Percentiles rank a stretch among this genome's conserved stretches.
These are phyloP conservation scores for Paralagenidium karlingii DNA, from an alignment of 352 stramenopile species.

Conservation along the genomic window DNA sequence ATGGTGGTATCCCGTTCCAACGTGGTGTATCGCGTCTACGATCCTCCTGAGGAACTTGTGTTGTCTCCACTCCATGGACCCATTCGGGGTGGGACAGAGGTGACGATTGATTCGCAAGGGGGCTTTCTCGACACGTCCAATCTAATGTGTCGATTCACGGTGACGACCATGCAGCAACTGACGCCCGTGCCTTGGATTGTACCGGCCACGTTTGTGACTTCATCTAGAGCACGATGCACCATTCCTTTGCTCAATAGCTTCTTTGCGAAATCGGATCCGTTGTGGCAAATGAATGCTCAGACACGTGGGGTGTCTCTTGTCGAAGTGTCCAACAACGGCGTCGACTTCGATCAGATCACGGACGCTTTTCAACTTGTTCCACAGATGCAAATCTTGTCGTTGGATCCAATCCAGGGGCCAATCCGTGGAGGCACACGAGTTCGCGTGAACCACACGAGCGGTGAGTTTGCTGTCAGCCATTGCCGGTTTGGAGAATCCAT, in stretches of 20 bases:
- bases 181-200: conserved; percentile 15
- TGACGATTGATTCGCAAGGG: conserved; percentile 10
- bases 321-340: conserved; percentile 31
- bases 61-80: conserved; percentile 23
- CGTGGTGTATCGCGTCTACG: conserved; percentile 21
- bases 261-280: no score
- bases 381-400: conserved; percentile 3
- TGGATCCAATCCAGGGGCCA: conserved; percentile 10
- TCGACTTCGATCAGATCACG: conserved; percentile 16
- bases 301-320: no score
- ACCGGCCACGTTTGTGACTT: background rate
- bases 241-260: no score
- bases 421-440: conserved; percentile 16
- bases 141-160: conserved; percentile 21
- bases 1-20: conserved; percentile 13
- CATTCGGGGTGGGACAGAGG: conserved; percentile 13
- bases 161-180: conserved; percentile 12
- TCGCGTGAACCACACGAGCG: background rate
- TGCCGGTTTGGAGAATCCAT: conserved; percentile 16
- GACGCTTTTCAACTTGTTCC: conserved; percentile 16
- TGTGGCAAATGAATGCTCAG: no score
- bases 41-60: no score
- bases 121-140: conserved; percentile 11
- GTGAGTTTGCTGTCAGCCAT: conserved; percentile 9
- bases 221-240: no score